Percentiles rank a stretch among this genome's conserved stretches.
Evolutionary conservation across 2,329 filamentous ascomycete genomes (phyloP).

Genomic region (Aspergillus piperis): DNA sequence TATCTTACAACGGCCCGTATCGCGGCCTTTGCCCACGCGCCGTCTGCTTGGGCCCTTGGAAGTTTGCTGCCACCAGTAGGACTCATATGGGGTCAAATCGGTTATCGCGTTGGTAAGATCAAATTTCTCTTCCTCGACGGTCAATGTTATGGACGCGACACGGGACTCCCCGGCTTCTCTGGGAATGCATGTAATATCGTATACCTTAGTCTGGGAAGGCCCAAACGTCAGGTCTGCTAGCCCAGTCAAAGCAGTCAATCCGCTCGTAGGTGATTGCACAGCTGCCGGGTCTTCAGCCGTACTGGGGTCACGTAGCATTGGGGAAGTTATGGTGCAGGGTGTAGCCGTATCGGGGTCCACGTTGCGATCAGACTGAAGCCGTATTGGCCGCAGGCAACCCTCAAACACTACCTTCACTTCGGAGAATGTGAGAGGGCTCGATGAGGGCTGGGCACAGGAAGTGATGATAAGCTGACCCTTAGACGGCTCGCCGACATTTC

Average conservation of each 20-base stretch:
- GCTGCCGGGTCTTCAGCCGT: conserved; percentile 28
- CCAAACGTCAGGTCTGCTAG: conserved; percentile 64
- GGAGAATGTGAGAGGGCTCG: conserved; percentile 51
- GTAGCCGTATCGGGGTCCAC: conserved; percentile 24
- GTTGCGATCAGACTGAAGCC: conserved; percentile 38
- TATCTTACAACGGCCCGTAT: conserved; percentile 65
- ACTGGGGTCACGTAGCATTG: conserved; percentile 39
- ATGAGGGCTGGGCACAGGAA: conserved; percentile 50
- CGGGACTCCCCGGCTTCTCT: conserved; percentile 79
- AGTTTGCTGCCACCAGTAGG: conserved; percentile 48
- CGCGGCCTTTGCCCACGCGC: conserved; percentile 47
- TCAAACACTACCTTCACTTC: conserved; percentile 56
- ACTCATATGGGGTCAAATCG: conserved; percentile 34
- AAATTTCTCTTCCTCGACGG: conserved; percentile 66
- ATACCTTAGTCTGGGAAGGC: conserved; percentile 68
- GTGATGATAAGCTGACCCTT: conserved; percentile 57
- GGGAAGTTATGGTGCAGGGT: conserved; percentile 32
- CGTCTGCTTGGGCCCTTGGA: conserved; percentile 38
- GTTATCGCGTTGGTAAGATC: conserved; percentile 66
- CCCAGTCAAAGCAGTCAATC: conserved; percentile 53
- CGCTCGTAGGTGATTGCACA: conserved; percentile 38
- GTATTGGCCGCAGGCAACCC: conserved; percentile 49
- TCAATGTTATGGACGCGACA: conserved; percentile 64
- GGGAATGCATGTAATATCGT: conserved; percentile 70
- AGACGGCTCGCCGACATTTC: conserved; percentile 61